These are phyloP conservation scores for Diplosphaera chodatii DNA, from an alignment of 139 green algal genomes.

Conservation along the genomic window DNA sequence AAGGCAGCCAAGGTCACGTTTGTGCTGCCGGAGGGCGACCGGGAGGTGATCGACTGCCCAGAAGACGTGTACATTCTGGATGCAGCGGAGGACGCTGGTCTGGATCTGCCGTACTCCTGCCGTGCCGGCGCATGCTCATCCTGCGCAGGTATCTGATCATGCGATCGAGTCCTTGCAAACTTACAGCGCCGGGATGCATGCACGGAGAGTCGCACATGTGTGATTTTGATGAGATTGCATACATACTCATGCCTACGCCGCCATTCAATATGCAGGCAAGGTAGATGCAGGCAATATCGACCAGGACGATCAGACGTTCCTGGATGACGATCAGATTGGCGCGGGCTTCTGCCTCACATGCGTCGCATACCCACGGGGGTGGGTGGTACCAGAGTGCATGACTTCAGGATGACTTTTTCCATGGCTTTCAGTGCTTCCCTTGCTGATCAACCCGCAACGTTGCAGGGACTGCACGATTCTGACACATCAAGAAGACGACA, in stretches of 20 bases:
- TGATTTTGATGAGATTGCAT: neutral
- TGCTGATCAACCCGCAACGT: neutral
- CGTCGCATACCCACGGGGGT: neutral
- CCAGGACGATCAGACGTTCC: conserved; percentile 76
- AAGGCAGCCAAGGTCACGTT: conserved; percentile 62
- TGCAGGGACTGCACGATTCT: conserved; percentile 52
- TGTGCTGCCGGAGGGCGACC: conserved; percentile 58
- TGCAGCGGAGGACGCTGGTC: conserved; percentile 61
- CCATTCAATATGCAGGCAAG: conserved; percentile 36
- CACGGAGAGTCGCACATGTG: neutral
- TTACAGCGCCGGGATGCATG: neutral
- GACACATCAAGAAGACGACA: conserved; percentile 65
- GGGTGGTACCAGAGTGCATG: no score
- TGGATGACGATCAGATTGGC: conserved; percentile 75
- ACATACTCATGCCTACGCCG: neutral
- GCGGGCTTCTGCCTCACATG: conserved; percentile 60
- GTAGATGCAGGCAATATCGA: conserved; percentile 55
- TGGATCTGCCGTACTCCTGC: conserved; percentile 81
- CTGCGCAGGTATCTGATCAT: conserved; percentile 39
- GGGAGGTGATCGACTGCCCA: conserved; percentile 54
- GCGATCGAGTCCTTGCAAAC: neutral
- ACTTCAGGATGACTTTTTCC: neutral
- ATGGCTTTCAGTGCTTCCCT: neutral
- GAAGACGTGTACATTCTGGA: conserved; percentile 75
- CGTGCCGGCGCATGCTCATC: conserved; percentile 76